Evolutionary conservation across 2,329 filamentous ascomycete genomes (phyloP), one percentile per base, ranked within the genome.

Genomic region (Myrmaecium sp.): DNA sequence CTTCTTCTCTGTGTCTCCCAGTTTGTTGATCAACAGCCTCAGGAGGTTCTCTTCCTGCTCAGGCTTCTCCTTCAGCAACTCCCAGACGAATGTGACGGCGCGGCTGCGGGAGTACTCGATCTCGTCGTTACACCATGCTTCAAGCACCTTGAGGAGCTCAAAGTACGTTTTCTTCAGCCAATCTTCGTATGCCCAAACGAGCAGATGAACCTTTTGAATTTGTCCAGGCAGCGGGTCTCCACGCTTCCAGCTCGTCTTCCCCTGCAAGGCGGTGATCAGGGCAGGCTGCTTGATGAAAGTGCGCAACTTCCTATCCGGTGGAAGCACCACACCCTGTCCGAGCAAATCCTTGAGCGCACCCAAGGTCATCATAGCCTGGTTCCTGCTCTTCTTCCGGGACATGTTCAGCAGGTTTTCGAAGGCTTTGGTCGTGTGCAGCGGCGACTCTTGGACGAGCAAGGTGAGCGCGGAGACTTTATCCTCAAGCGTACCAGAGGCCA

Each of bases 391-490:
- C 57, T 98, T 98, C 43, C 73, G 76, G n/a, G 84, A 82, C 22
- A 98, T 57, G 2, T 58, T 67, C 37, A 95, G 62, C 24, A 98
- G 60, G 34, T 71, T 81, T 40, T 95, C 86, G 34, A 95, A 73
- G 1, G 84, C 78, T 45, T 89, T 86, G 35, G 72, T 74, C 34
- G 84, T 95, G 52, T 98, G 89, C 27, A 95, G 58, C 11, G 89
- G 89, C 6, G 91, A 95, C 52, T 98, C 89, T 57, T 98, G 91
- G 8, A 94, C 74, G 30, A 89, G 78, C 39, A 98, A 62, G 4
- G 89, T 98, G 43, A 98, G 61, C 3, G 89, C 91, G 3, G 89
- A 98, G 22, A 95, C 77, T 51, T 94, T 95, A 51, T 98, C 89
- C 30, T 83, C 91, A 40, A 95, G 69, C 6, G 91, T 98, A 61